Conservation (phyloP, 202 grass and related monocot species). For the Zoysia matrella region DNA sequence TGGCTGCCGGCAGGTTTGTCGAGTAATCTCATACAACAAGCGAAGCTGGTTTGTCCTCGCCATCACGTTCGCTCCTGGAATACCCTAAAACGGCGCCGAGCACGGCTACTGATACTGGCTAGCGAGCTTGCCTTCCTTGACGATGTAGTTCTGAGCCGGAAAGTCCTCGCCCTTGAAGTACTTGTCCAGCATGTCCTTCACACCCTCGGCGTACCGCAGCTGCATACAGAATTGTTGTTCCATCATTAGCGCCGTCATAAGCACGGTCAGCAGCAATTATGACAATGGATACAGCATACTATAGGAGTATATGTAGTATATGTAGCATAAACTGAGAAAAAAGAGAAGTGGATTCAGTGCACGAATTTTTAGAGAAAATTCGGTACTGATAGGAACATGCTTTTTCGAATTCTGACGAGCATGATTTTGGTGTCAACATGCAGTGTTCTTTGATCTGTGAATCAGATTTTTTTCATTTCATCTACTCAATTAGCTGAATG, state of each 20-base stretch:
- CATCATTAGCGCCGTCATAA: background rate
- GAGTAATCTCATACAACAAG: slow-evolving; percentile 23
- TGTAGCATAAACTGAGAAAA: background rate
- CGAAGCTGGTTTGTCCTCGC: slow-evolving; percentile 5
- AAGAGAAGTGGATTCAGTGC: background rate
- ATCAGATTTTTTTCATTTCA: background rate
- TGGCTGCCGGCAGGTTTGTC: background rate
- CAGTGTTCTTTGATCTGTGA: background rate
- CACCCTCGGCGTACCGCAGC: slow-evolving; percentile 80
- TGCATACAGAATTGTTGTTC: slow-evolving; percentile 33
- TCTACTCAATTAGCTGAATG: background rate
- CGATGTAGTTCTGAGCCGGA: slow-evolving; percentile 82
- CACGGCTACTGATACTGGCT: slow-evolving; percentile 64
- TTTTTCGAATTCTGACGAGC: background rate
- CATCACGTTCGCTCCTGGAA: slow-evolving; percentile 18
- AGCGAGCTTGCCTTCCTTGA: slow-evolving; percentile 91
- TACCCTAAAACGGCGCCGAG: background rate
- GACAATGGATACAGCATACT: background rate
- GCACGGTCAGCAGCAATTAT: background rate
- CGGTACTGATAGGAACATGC: too few relatives aligned
- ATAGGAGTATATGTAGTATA: too few relatives aligned
- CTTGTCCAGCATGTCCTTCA: slow-evolving; percentile 85
- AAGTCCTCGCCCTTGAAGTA: slow-evolving; percentile 97
- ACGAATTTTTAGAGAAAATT: background rate
- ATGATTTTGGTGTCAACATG: background rate